These are phyloP conservation scores for Lepidium aucheri DNA, from an alignment of 345 rosid genomes.

Conservation along the genomic window DNA sequence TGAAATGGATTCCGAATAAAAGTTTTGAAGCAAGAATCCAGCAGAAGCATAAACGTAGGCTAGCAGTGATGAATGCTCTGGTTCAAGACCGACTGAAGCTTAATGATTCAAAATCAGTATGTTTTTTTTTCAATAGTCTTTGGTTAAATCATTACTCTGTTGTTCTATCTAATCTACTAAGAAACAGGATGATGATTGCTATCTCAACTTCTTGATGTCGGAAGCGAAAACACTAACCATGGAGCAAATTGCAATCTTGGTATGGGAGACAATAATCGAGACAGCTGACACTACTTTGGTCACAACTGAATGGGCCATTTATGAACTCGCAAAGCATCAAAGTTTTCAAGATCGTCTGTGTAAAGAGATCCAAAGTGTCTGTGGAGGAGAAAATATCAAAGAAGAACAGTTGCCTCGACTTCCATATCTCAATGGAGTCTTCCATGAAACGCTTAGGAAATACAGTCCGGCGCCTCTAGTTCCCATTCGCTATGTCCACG, in stretches of 20 bases:
- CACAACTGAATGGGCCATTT: slow-evolving; percentile 83
- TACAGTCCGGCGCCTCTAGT: slow-evolving; percentile 64
- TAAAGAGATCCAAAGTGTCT: slow-evolving; percentile 39
- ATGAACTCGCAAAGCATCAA: slow-evolving; percentile 70
- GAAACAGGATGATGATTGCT: slow-evolving; percentile 50
- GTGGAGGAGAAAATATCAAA: slow-evolving; percentile 45
- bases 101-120: slow-evolving; percentile 50
- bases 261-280: slow-evolving; percentile 80
- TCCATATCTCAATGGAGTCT: slow-evolving; percentile 56
- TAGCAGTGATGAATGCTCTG: slow-evolving; percentile 59
- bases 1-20: slow-evolving; percentile 72
- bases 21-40: slow-evolving; percentile 45
- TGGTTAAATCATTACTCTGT: neutral
- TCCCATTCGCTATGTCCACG: slow-evolving; percentile 68
- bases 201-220: slow-evolving; percentile 45
- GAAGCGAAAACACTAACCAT: slow-evolving; percentile 56
- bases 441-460: slow-evolving; percentile 83
- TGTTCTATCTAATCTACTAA: neutral
- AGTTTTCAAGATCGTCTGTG: slow-evolving; percentile 47
- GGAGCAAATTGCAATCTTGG: slow-evolving; percentile 50
- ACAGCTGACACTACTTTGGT: slow-evolving; percentile 71
- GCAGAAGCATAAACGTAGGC: slow-evolving; percentile 38
- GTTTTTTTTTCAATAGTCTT: neutral
- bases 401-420: slow-evolving; percentile 57
- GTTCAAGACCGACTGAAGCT: slow-evolving; percentile 39